Percentiles rank a stretch among this genome's conserved stretches.
phyloP scores from a whole-genome alignment of 2,329 filamentous ascomycete species.

The Colletotrichum sublineola region DNA sequence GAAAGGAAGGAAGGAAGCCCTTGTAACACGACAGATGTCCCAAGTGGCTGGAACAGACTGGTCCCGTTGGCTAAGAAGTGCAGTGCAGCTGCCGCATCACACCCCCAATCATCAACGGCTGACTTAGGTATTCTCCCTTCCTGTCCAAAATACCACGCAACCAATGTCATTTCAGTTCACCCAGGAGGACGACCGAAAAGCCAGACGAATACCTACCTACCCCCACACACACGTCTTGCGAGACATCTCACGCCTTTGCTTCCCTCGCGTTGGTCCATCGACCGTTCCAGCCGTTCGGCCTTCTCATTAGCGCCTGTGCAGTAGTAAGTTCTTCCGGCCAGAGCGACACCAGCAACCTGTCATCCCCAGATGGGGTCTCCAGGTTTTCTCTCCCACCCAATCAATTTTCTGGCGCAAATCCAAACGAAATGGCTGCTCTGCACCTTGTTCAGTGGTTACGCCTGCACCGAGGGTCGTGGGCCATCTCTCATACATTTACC shows the following conservation, averaged over 20 bases:
- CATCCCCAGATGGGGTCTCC: not conserved
- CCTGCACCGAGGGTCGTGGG: not conserved
- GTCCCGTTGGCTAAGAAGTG: not conserved
- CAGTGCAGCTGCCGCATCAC: not conserved
- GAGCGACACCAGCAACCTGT: not conserved
- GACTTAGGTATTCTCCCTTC: not conserved
- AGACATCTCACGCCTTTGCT: too few species aligned
- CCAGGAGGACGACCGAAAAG: not conserved
- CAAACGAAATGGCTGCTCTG: not conserved
- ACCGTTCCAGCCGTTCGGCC: not conserved
- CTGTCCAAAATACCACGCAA: not conserved
- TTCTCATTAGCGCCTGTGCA: not conserved
- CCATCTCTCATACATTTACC: constrained; percentile 24
- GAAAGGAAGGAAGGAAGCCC: not conserved
- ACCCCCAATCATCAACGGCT: not conserved
- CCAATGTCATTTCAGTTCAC: not conserved
- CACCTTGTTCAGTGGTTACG: not conserved
- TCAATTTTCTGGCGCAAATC: too few species aligned
- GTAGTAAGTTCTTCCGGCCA: not conserved
- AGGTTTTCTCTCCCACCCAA: too few species aligned
- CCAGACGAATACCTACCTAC: too few species aligned
- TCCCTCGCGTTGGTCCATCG: too few species aligned
- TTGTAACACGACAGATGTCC: not conserved
- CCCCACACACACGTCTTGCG: too few species aligned
- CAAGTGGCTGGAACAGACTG: not conserved